Evolutionary conservation across 2,329 filamentous ascomycete species (phyloP).

Genomic region (Diaporthe citri): DNA sequence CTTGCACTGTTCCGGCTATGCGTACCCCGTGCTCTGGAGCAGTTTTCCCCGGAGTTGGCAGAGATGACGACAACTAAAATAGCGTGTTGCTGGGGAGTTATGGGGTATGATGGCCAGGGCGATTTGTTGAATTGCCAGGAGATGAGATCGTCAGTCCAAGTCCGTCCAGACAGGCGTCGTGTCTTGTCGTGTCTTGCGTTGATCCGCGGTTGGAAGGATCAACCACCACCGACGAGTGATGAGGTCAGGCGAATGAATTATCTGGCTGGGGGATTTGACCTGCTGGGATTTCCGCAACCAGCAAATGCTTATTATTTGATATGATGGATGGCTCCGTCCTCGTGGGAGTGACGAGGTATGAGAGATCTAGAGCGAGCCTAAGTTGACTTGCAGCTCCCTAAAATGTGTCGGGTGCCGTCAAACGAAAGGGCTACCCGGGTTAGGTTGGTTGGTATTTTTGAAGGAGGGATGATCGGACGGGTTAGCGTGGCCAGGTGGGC

Average conservation of each 20-base stretch:
- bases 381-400: conserved; percentile 40
- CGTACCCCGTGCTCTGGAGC: conserved; percentile 20
- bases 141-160: conserved; percentile 28
- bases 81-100: conserved; percentile 28
- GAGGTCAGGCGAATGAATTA: conserved; percentile 12
- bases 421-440: conserved; percentile 37
- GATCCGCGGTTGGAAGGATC: conserved; percentile 23
- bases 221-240: conserved; percentile 15
- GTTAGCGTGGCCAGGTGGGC: conserved; percentile 41
- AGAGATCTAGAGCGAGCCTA: conserved; percentile 34
- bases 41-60: conserved; percentile 24
- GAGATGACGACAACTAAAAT: conserved; percentile 27
- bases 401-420: conserved; percentile 34
- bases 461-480: conserved; percentile 41
- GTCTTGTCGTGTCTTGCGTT: conserved; percentile 31
- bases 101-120: conserved; percentile 6
- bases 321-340: conserved; percentile 22
- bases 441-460: conserved; percentile 39
- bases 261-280: conserved; percentile 14
- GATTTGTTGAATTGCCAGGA: conserved; percentile 27
- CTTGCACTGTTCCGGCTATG: conserved; percentile 32
- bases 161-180: conserved; percentile 27
- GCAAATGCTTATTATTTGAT: conserved; percentile 14
- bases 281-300: conserved; percentile 27
- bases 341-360: conserved; percentile 23